Evolutionary conservation across 2,329 filamentous ascomycete species (phyloP), one percentile per base, ranked within the genome.

Genomic region (Cladophialophora psammophila): DNA sequence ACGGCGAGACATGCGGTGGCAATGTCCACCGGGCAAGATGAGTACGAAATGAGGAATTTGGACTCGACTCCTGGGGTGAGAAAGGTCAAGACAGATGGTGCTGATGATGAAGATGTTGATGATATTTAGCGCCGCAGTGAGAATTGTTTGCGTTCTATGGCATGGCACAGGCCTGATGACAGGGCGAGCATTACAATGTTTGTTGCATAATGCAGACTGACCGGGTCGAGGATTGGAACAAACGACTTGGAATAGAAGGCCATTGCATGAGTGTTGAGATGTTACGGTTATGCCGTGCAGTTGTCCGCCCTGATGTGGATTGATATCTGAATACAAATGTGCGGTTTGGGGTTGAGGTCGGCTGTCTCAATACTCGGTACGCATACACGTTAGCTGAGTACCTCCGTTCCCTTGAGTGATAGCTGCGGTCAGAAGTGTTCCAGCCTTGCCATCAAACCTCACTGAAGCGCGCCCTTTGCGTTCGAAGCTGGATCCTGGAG

Each of bases 1-100:
- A 91, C 90, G 10, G 93, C 93, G 2, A 84, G 92, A 57, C 90
- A 94, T 77, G 93, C 93, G 0, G 87, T 97, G 76, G 89, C 89
- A 26, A 91, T 97, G 88, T 79, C 83, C 0, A 78, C 80, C 34
- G 75, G 72, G 48, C 78, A 75, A 55, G 85, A 88, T 65, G 86
- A 88, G 71, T 84, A 86, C 73, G 90, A 90, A 76, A 88, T 90
- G 75, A 79, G 76, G 38, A 76, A 75, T 64, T 72, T 79, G 66
- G 75, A 74, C 63, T 67, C 59, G 5, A 26, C 57, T 32, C 52
- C 64, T n/a, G 60, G 38, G 42, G 12, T 60, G 20, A 12, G 15
- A 13, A 70, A 68, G 42, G 34, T 56, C 20, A 68, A 67, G 54
- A 65, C 68, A 10, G 66, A 70, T 15, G 68, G 65, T n/a, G 68